Evolutionary conservation across 208 protist genomes (phyloP).

Genomic region (Crithidia acanthocephali): DNA sequence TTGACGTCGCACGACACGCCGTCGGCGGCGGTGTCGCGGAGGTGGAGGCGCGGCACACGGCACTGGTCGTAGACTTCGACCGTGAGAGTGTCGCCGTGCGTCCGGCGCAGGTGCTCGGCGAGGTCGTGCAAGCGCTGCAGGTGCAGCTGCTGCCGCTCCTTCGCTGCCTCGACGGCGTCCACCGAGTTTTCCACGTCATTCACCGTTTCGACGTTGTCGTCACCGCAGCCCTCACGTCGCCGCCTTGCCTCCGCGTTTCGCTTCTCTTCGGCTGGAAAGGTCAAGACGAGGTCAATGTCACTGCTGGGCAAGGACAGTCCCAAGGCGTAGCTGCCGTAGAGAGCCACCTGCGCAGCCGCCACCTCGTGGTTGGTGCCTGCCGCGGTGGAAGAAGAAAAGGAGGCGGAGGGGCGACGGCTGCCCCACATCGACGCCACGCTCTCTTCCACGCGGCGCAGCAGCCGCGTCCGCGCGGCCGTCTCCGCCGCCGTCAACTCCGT

Average conservation of each 20-base stretch:
- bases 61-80: slow-evolving; percentile 57
- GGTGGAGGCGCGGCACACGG: slow-evolving; percentile 53
- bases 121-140: slow-evolving; percentile 37
- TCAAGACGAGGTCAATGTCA: slow-evolving; percentile 55
- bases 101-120: slow-evolving; percentile 20
- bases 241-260: neutral
- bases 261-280: slow-evolving; percentile 25
- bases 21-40: slow-evolving; percentile 30
- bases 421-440: slow-evolving; percentile 35
- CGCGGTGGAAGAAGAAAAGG: neutral
- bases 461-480: slow-evolving; percentile 20
- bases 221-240: neutral
- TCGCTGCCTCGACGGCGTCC: neutral
- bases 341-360: slow-evolving; percentile 31
- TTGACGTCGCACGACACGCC: slow-evolving; percentile 51
- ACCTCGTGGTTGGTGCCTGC: neutral
- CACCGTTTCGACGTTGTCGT: neutral
- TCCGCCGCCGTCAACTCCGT: slow-evolving; percentile 37
- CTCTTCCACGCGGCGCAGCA: slow-evolving; percentile 34
- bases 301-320: slow-evolving; percentile 60
- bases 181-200: neutral
- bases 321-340: slow-evolving; percentile 68
- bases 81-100: neutral
- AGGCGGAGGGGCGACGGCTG: neutral
- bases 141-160: slow-evolving; percentile 20